phyloP scores from a whole-genome alignment of 768 basidiomycete genomes.

The Panellus pusillus region DNA sequence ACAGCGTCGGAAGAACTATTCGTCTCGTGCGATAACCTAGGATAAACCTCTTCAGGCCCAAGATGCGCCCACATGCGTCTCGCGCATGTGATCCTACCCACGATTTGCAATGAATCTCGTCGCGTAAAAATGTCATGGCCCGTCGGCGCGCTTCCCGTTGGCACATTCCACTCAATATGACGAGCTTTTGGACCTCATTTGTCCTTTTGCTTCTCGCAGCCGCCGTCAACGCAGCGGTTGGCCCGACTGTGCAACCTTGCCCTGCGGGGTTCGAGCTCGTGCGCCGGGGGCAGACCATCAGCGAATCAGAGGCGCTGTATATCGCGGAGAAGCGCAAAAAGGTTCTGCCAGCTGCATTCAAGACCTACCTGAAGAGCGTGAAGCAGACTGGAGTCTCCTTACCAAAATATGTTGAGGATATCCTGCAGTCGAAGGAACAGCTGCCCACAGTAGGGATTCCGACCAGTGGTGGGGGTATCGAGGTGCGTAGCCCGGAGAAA shows the following conservation, averaged over 20 bases:
- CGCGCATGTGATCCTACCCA: too few relatives aligned
- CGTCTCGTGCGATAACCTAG: too few relatives aligned
- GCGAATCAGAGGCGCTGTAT: conserved; percentile 36
- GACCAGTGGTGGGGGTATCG: conserved; percentile 57
- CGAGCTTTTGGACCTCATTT: not conserved
- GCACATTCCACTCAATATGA: not conserved
- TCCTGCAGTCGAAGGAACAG: conserved; percentile 23
- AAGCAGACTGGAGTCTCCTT: conserved; percentile 28
- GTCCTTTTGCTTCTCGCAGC: conserved; percentile 4
- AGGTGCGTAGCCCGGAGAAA: conserved; percentile 28
- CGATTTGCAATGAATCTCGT: too few relatives aligned
- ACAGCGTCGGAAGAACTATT: too few relatives aligned
- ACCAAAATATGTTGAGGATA: conserved; percentile 35
- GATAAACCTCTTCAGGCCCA: too few relatives aligned
- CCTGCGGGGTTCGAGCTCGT: conserved; percentile 18
- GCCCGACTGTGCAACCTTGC: conserved; percentile 15
- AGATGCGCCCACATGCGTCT: too few relatives aligned
- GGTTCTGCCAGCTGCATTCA: conserved; percentile 41
- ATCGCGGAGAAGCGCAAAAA: conserved; percentile 31
- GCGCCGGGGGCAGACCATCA: conserved; percentile 33
- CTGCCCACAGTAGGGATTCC: conserved; percentile 47
- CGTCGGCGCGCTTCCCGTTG: too few relatives aligned
- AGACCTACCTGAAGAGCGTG: conserved; percentile 38
- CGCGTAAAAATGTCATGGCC: too few relatives aligned
- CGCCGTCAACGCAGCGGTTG: not conserved